phyloP scores from a whole-genome alignment of 495 filamentous ascomycete genomes.

The Peziza echinospora region DNA sequence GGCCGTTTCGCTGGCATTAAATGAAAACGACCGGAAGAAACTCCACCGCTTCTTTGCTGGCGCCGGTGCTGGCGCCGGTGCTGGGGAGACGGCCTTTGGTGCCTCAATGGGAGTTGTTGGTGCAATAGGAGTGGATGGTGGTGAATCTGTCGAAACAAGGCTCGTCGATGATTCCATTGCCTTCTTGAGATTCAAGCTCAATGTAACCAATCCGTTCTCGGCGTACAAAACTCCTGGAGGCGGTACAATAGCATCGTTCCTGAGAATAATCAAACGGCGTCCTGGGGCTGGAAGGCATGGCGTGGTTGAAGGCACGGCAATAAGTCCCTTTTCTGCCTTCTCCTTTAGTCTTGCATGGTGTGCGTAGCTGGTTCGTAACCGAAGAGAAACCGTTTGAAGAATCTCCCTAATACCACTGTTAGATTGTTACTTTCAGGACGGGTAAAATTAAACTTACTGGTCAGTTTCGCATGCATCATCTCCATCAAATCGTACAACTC shows the following conservation, averaged over 20 bases:
- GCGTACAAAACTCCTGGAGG: constrained; percentile 25
- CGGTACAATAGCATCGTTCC: constrained; percentile 47
- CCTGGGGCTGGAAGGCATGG: constrained; percentile 80
- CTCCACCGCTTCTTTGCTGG: constrained; percentile 43
- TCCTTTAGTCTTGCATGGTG: constrained; percentile 57
- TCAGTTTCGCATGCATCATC: constrained; percentile 39
- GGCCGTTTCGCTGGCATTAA: constrained; percentile 23
- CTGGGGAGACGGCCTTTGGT: constrained; percentile 4
- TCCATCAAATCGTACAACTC: constrained; percentile 58
- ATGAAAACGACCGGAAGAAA: constrained; percentile 30
- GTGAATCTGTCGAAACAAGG: constrained; percentile 17
- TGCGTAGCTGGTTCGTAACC: constrained; percentile 53
- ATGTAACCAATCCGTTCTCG: background rate
- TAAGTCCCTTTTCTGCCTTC: constrained; percentile 32
- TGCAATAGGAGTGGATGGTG: constrained; percentile 18
- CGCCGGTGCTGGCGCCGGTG: constrained; percentile 2
- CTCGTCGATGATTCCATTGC: constrained; percentile 3
- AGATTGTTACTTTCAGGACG: constrained; percentile 11
- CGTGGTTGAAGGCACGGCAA: constrained; percentile 46
- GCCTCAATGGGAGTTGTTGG: constrained; percentile 2
- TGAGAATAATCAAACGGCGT: constrained; percentile 74
- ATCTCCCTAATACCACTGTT: too few relatives aligned
- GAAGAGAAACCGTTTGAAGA: constrained; percentile 43
- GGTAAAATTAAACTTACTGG: constrained; percentile 31
- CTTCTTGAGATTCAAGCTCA: constrained; percentile 15